A percentile compares a stretch with the other conserved stretches of the same genome.
Evolutionary conservation across 2,329 filamentous ascomycete species (phyloP).

Genomic region (Verticillium isaacii): DNA sequence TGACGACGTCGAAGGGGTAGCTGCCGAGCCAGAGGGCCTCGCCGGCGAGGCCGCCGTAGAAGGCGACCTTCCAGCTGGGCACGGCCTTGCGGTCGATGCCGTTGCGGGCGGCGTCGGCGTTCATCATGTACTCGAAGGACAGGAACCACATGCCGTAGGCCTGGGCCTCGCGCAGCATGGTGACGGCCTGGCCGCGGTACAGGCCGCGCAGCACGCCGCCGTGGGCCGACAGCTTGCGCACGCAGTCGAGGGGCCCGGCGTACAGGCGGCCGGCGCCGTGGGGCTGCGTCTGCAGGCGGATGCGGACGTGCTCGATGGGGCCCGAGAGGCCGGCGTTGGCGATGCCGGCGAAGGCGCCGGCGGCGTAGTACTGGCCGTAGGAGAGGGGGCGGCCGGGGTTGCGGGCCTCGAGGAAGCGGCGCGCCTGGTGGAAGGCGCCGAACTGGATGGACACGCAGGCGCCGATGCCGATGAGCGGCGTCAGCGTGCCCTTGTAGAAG

Average conservation of each 20-base stretch:
- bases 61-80: slow-evolving; percentile 77
- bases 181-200: slow-evolving; percentile 85
- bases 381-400: slow-evolving; percentile 58
- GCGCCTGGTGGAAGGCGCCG: slow-evolving; percentile 90
- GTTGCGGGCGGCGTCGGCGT: slow-evolving; percentile 77
- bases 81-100: slow-evolving; percentile 70
- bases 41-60: slow-evolving; percentile 89
- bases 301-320: slow-evolving; percentile 95
- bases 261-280: slow-evolving; percentile 79
- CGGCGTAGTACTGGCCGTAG: slow-evolving; percentile 82
- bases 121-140: slow-evolving; percentile 95
- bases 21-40: slow-evolving; percentile 90
- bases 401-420: slow-evolving; percentile 74
- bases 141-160: slow-evolving; percentile 97
- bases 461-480: slow-evolving; percentile 90
- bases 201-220: slow-evolving; percentile 67
- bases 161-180: slow-evolving; percentile 81
- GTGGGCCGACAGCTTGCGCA: slow-evolving; percentile 69
- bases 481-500: slow-evolving; percentile 98
- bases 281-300: slow-evolving; percentile 92
- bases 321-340: slow-evolving; percentile 84
- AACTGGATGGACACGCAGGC: slow-evolving; percentile 99
- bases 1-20: slow-evolving; percentile 95
- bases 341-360: slow-evolving; percentile 88
- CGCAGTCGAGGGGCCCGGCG: slow-evolving; percentile 80